Conservation (phyloP, 139 green algal genomes). For the Pycnococcus provasolii region DNA sequence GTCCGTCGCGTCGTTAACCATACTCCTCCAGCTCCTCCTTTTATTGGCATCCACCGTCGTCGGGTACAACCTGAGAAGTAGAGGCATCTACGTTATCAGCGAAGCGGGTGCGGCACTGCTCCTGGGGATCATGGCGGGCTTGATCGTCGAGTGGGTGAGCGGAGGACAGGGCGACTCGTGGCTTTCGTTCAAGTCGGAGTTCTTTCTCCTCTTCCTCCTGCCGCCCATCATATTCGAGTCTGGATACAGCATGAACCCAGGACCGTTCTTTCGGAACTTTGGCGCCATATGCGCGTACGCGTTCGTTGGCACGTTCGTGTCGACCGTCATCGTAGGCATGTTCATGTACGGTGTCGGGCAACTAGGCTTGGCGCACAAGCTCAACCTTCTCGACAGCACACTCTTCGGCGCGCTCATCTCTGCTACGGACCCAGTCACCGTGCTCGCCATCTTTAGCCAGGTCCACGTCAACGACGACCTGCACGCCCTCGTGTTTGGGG, state of each 20-base stretch:
- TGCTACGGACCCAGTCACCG: constrained; percentile 60
- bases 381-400: constrained; percentile 33
- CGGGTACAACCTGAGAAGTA: constrained; percentile 1
- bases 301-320: constrained; percentile 54
- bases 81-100: constrained; percentile 4
- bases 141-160: constrained; percentile 7
- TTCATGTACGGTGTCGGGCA: constrained; percentile 45
- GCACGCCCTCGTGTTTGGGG: constrained; percentile 73
- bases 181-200: constrained; percentile 31
- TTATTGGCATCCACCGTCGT: background rate
- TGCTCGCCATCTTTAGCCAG: constrained; percentile 35
- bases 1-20: constrained; percentile 5
- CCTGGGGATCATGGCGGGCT: constrained; percentile 28
- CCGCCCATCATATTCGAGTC: constrained; percentile 73
- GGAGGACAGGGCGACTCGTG: background rate
- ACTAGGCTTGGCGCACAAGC: constrained; percentile 29
- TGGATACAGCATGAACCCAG: constrained; percentile 52
- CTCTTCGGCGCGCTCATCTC: constrained; percentile 50
- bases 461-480: constrained; percentile 46
- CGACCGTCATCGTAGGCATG: constrained; percentile 47
- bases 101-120: constrained; percentile 35
- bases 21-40: constrained; percentile 1
- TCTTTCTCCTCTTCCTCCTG: constrained; percentile 68
- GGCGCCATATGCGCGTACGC: constrained; percentile 48
- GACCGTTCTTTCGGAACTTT: constrained; percentile 50